Evolutionary conservation across 192 early-diverging fungal genomes (phyloP).

Genomic region (Gryganskiella cystojenkinii): DNA sequence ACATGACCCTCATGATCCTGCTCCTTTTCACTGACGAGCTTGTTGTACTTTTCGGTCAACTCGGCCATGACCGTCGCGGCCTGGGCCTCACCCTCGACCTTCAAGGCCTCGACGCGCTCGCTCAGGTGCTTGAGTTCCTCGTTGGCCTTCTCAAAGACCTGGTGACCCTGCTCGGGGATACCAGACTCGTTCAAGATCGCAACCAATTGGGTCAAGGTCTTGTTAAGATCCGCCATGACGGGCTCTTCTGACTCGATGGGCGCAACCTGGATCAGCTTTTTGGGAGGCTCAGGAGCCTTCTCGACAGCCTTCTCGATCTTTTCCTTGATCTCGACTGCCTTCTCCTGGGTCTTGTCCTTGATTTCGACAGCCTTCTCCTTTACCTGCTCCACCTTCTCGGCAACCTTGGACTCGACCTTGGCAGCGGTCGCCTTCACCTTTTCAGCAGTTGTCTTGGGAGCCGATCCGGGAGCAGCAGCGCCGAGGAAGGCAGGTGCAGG

Average conservation of each 20-base stretch:
- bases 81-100: constrained; percentile 52
- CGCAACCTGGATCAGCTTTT: constrained; percentile 46
- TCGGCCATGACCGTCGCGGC: constrained; percentile 44
- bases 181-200: constrained; percentile 48
- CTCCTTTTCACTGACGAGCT: constrained; percentile 56
- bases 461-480: constrained; percentile 36
- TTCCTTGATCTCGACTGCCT: constrained; percentile 19
- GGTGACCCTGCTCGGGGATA: constrained; percentile 60
- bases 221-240: constrained; percentile 47
- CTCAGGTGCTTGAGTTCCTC: constrained; percentile 59
- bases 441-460: constrained; percentile 6
- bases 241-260: constrained; percentile 50
- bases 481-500: constrained; percentile 34
- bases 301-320: constrained; percentile 15
- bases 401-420: constrained; percentile 21
- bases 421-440: constrained; percentile 27
- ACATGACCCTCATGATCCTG: constrained; percentile 66
- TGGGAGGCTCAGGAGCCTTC: constrained; percentile 19
- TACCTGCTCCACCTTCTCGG: constrained; percentile 22
- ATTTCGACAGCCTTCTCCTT: constrained; percentile 8
- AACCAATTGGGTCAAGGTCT: constrained; percentile 39
- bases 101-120: constrained; percentile 60
- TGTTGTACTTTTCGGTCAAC: constrained; percentile 57
- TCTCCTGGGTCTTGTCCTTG: constrained; percentile 10
- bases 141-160: constrained; percentile 70